Conservation (phyloP, 2,329 filamentous ascomycete species). For the Arachnopeziza araneosa region DNA sequence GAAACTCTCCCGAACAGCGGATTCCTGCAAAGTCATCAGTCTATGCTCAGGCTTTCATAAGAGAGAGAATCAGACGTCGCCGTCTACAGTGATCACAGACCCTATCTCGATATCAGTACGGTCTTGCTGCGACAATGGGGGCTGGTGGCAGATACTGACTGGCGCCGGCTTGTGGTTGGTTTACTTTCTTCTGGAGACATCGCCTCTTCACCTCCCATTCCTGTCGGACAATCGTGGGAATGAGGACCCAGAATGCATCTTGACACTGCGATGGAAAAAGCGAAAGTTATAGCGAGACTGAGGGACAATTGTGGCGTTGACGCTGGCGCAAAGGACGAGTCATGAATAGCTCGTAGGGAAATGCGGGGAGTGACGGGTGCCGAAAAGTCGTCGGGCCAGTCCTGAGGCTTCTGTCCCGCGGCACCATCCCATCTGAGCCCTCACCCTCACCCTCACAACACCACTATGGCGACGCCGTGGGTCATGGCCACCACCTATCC, state of each 20-base stretch:
- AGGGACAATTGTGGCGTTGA: not conserved
- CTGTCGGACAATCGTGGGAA: constrained; percentile 13
- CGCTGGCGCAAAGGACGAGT: not conserved
- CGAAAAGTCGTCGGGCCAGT: not conserved
- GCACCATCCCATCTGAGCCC: not conserved
- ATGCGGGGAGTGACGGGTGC: constrained; percentile 1
- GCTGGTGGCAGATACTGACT: not conserved
- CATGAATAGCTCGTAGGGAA: not conserved
- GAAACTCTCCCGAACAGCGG: constrained; percentile 40
- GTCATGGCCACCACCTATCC: too few relatives aligned
- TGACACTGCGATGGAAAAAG: constrained; percentile 12
- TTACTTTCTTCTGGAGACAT: constrained; percentile 26
- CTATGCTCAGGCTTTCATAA: constrained; percentile 15
- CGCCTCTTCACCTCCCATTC: constrained; percentile 10
- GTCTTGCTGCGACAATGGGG: not conserved
- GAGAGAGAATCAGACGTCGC: constrained; percentile 32
- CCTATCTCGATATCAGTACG: constrained; percentile 15
- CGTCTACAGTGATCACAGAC: constrained; percentile 43
- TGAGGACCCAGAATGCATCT: not conserved
- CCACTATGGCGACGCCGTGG: not conserved
- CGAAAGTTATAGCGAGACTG: constrained; percentile 21
- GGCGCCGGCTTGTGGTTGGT: constrained; percentile 21
- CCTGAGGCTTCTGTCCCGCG: not conserved
- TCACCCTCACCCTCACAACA: not conserved
- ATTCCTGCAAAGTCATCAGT: constrained; percentile 33